Percentiles rank a stretch among this genome's conserved stretches.
Evolutionary conservation across 2,329 filamentous ascomycete genomes (phyloP).

Genomic region (Epichloe festucae): DNA sequence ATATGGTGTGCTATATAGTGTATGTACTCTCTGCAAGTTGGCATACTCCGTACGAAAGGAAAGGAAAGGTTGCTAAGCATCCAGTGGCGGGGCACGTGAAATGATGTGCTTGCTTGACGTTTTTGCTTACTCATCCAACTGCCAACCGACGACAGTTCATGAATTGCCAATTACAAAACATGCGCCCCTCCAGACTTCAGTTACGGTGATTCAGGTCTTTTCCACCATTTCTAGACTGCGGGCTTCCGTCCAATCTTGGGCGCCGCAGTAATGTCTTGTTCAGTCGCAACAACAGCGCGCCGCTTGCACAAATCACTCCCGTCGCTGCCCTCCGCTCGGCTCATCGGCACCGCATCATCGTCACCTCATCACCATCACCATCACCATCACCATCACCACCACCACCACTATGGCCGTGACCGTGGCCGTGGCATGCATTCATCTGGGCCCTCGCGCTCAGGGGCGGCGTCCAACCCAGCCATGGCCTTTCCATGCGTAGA

Average conservation of each 20-base stretch:
- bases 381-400: too few species aligned
- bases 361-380: background rate
- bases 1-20: background rate
- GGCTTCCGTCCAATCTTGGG: background rate
- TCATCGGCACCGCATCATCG: constrained; percentile 1
- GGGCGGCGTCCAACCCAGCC: constrained; percentile 59
- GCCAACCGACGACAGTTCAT: constrained; percentile 1
- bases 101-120: constrained; percentile 13
- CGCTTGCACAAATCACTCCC: constrained; percentile 4
- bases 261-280: constrained; percentile 7
- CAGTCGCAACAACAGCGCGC: constrained; percentile 5
- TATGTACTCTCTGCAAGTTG: too few species aligned
- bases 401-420: background rate
- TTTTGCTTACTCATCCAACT: constrained; percentile 7
- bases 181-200: background rate
- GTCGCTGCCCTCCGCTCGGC: background rate
- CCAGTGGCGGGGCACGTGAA: constrained; percentile 10
- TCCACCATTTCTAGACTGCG: background rate
- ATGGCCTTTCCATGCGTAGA: constrained; percentile 87
- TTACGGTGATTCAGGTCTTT: too few species aligned
- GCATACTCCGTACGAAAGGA: too few species aligned
- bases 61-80: too few species aligned
- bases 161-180: background rate
- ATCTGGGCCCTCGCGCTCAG: constrained; percentile 16
- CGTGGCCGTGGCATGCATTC: background rate